phyloP scores from a whole-genome alignment of 2,329 filamentous ascomycete genomes.

The Periconia digitata region DNA sequence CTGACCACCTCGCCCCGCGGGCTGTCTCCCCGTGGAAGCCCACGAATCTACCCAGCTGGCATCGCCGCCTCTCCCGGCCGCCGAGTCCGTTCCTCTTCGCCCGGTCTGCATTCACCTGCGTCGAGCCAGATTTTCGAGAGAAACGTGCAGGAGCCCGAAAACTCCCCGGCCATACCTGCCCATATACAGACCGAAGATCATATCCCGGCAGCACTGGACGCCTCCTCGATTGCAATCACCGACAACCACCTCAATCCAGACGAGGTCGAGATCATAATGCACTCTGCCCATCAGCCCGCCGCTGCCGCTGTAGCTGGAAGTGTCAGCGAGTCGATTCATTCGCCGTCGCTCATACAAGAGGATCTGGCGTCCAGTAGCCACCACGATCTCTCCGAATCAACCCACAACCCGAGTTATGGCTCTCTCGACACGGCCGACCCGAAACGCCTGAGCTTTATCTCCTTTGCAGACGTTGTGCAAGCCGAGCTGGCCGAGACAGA shows the following conservation, averaged over 20 bases:
- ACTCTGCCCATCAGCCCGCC: slow-evolving; percentile 79
- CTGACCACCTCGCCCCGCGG: slow-evolving; percentile 29
- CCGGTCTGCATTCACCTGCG: slow-evolving; percentile 78
- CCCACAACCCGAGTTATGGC: slow-evolving; percentile 73
- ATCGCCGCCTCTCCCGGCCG: slow-evolving; percentile 62
- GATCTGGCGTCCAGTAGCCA: slow-evolving; percentile 26
- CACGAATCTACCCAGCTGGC: slow-evolving; percentile 36
- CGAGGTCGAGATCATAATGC: slow-evolving; percentile 89
- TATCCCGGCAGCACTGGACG: slow-evolving; percentile 88
- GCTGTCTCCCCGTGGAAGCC: slow-evolving; percentile 40
- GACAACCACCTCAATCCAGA: slow-evolving; percentile 83
- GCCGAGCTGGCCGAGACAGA: slow-evolving; percentile 71
- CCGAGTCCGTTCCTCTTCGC: slow-evolving; percentile 63
- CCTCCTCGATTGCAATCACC: slow-evolving; percentile 88
- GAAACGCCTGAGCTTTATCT: slow-evolving; percentile 88
- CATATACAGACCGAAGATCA: slow-evolving; percentile 94
- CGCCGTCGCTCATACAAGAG: slow-evolving; percentile 34
- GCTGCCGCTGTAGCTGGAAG: slow-evolving; percentile 59
- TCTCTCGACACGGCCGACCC: slow-evolving; percentile 77
- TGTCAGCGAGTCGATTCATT: slow-evolving; percentile 38
- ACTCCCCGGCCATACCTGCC: slow-evolving; percentile 82
- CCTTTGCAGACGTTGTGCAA: slow-evolving; percentile 93
- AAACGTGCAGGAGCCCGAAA: slow-evolving; percentile 81
- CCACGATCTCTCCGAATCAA: slow-evolving; percentile 42
- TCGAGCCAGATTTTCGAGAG: slow-evolving; percentile 84